Percentiles rank a stretch among this genome's conserved stretches.
These are phyloP conservation scores for Albizia julibrissin DNA, from an alignment of 306 rosid genomes.

Conservation along the genomic window DNA sequence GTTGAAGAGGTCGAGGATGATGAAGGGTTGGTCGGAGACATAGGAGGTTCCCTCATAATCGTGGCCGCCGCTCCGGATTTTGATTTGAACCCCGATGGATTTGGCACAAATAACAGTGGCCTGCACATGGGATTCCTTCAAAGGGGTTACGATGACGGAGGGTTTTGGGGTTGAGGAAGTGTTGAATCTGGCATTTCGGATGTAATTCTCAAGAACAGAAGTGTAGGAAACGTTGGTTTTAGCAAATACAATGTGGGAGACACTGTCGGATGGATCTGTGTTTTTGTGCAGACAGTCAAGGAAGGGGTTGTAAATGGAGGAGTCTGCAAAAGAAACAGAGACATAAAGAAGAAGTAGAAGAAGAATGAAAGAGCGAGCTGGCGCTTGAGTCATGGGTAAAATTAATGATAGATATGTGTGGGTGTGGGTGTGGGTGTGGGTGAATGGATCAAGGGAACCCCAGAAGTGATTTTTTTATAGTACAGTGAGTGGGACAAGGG, in stretches of 20 bases:
- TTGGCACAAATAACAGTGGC: slow-evolving; percentile 62
- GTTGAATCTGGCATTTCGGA: slow-evolving; percentile 79
- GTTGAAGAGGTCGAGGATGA: slow-evolving; percentile 75
- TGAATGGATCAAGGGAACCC: background rate
- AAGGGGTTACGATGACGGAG: slow-evolving; percentile 58
- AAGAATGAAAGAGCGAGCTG: background rate
- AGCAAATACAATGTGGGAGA: background rate
- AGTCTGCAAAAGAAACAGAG: background rate
- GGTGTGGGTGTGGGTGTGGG: background rate
- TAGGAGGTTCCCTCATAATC: slow-evolving; percentile 80
- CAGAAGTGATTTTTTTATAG: background rate
- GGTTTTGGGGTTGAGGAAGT: slow-evolving; percentile 70
- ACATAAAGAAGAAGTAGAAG: background rate
- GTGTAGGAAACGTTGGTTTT: slow-evolving; percentile 48
- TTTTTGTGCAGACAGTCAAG: slow-evolving; percentile 24
- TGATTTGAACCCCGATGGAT: slow-evolving; percentile 47
- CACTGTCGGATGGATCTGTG: background rate
- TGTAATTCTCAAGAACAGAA: slow-evolving; percentile 64
- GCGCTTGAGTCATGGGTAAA: background rate
- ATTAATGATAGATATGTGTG: background rate
- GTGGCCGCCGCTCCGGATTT: slow-evolving; percentile 82
- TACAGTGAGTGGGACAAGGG: background rate
- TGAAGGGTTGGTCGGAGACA: slow-evolving; percentile 56
- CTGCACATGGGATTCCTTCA: slow-evolving; percentile 52
- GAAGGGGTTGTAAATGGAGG: background rate